Evolutionary conservation across 139 green algal species (phyloP).

Genomic region (Volvox reticuliferus): DNA sequence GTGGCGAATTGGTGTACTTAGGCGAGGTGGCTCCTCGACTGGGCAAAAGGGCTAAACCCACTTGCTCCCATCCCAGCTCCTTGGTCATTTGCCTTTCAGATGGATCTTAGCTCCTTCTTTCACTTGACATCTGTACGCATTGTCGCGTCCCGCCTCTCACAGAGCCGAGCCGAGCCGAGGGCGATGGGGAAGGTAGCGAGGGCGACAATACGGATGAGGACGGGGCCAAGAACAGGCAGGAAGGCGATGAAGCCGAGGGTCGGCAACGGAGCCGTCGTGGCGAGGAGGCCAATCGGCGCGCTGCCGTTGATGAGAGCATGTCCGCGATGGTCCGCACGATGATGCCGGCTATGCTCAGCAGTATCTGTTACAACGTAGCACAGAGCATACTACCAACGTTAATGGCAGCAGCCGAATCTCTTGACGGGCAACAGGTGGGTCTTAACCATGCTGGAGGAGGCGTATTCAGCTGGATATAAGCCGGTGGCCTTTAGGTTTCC

Average conservation of each 20-base stretch:
- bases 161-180: neutral
- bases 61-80: too few species aligned
- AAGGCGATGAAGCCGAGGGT: neutral
- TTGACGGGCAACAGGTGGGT: conserved; percentile 32
- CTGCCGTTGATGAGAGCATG: conserved; percentile 11
- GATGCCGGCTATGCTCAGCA: conserved; percentile 1
- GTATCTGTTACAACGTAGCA: conserved; percentile 7
- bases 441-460: too few species aligned
- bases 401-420: conserved; percentile 13
- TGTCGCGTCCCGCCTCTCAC: too few species aligned
- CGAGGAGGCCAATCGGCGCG: neutral
- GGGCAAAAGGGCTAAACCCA: too few species aligned
- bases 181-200: neutral
- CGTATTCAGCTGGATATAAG: too few species aligned
- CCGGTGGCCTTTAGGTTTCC: too few species aligned
- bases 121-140: too few species aligned
- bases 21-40: too few species aligned
- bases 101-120: too few species aligned
- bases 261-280: neutral
- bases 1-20: too few species aligned
- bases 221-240: neutral
- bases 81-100: too few species aligned
- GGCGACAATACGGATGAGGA: neutral
- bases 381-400: conserved; percentile 23
- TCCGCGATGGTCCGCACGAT: conserved; percentile 6